These are phyloP conservation scores for Volvox africanus DNA, from an alignment of 139 green algal genomes.

Conservation along the genomic window DNA sequence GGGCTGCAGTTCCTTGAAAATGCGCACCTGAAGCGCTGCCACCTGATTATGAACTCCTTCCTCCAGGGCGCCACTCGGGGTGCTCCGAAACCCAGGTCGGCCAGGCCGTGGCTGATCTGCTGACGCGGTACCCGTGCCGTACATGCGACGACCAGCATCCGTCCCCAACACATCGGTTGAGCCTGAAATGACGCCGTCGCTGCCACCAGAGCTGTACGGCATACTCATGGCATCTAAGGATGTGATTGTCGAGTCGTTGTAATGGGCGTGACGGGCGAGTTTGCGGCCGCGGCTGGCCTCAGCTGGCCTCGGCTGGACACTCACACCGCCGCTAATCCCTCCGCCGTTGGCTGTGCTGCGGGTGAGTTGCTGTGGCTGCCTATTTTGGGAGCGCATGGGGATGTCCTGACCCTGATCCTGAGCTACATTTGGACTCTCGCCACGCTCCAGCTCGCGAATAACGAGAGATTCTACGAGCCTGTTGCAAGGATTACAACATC, in stretches of 20 bases:
- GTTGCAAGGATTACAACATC: neutral
- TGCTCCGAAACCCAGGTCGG: neutral
- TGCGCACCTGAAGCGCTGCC: constrained; percentile 11
- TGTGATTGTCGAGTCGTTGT: neutral
- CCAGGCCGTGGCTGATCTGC: too few relatives aligned
- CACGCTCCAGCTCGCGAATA: constrained; percentile 17
- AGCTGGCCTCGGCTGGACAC: too few relatives aligned
- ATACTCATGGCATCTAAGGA: neutral
- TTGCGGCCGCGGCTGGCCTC: neutral
- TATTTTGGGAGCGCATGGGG: too few relatives aligned
- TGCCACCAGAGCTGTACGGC: too few relatives aligned
- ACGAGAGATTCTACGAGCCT: constrained; percentile 42
- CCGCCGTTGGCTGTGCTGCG: neutral
- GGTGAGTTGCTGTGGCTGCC: neutral
- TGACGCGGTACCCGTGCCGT: neutral
- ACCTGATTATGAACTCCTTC: constrained; percentile 3
- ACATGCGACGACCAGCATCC: neutral
- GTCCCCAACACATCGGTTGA: neutral
- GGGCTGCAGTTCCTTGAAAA: too few relatives aligned
- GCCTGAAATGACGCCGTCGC: too few relatives aligned
- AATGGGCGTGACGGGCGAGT: neutral
- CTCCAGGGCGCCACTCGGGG: neutral
- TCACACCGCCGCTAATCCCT: neutral
- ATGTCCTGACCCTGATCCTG: too few relatives aligned
- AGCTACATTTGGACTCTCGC: neutral